Percentiles rank a stretch among this genome's conserved stretches.
Conservation (phyloP, 78 protist species). For the Bodo saltans region DNA sequence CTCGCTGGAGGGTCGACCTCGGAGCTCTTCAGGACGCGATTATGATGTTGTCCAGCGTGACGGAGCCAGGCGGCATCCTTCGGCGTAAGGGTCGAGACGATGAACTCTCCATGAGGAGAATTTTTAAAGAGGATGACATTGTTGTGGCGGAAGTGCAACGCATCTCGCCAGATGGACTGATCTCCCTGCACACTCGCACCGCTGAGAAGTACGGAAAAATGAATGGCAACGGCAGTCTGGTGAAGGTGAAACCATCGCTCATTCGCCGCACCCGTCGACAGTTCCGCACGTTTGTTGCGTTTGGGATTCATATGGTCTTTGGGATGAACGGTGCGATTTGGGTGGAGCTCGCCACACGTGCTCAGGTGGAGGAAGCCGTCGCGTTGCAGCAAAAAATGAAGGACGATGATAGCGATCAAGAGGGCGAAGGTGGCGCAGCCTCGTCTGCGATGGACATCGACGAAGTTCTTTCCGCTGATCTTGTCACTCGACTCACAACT, state of each 20-base stretch:
- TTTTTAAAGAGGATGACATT: slow-evolving; percentile 74
- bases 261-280: slow-evolving; percentile 60
- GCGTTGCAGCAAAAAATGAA: too few species aligned
- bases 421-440: not conserved
- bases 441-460: too few species aligned
- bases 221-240: slow-evolving; percentile 9
- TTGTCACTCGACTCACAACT: too few species aligned
- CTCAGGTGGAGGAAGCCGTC: not conserved
- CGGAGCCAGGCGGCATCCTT: slow-evolving; percentile 81
- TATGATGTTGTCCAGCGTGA: slow-evolving; percentile 63
- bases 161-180: slow-evolving; percentile 48
- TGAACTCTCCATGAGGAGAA: slow-evolving; percentile 72
- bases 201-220: slow-evolving; percentile 63
- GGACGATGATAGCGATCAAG: not conserved
- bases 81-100: slow-evolving; percentile 67
- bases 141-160: slow-evolving; percentile 77
- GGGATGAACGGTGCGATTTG: slow-evolving; percentile 80
- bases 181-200: slow-evolving; percentile 70
- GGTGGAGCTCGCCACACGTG: slow-evolving; percentile 7
- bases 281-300: slow-evolving; percentile 45
- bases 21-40: slow-evolving; percentile 51
- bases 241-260: slow-evolving; percentile 56
- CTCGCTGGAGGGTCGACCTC: slow-evolving; percentile 74
- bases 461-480: too few species aligned
- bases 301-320: slow-evolving; percentile 69